Evolutionary conservation across 2,329 filamentous ascomycete species (phyloP).

Genomic region (Chrysosporium keratinophilum): DNA sequence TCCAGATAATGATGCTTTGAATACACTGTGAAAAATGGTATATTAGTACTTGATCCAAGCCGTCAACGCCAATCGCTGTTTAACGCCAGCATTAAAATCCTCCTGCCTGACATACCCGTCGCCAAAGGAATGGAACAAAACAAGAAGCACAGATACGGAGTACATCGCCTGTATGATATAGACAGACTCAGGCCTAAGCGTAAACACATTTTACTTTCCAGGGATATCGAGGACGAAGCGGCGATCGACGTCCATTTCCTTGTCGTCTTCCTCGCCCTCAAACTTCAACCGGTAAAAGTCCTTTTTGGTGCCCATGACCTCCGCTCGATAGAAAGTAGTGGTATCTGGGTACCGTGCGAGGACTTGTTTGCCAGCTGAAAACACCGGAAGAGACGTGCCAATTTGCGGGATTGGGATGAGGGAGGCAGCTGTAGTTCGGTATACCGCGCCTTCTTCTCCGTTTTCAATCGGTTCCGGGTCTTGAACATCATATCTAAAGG

Average conservation of each 20-base stretch:
- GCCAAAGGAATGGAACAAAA: not conserved
- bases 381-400: conserved; percentile 52
- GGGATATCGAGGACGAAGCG: conserved; percentile 68
- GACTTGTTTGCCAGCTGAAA: conserved; percentile 56
- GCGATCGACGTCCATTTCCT: conserved; percentile 63
- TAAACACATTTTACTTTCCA: conserved; percentile 28
- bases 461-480: conserved; percentile 66
- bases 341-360: conserved; percentile 73
- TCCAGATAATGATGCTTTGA: not conserved
- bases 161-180: not conserved
- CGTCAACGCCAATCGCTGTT: not conserved
- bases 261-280: conserved; percentile 64
- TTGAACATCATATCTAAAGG: conserved; percentile 59
- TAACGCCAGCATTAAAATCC: not conserved
- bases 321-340: conserved; percentile 75
- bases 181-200: not conserved
- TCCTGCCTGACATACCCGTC: not conserved
- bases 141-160: not conserved
- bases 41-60: not conserved
- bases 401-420: conserved; percentile 65
- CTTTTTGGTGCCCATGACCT: conserved; percentile 60
- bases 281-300: conserved; percentile 53
- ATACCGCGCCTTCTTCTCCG: conserved; percentile 51
- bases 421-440: conserved; percentile 60
- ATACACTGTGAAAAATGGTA: not conserved